phyloP scores from a whole-genome alignment of 176 grass and related monocot genomes.

The Metroxylon sagu region DNA sequence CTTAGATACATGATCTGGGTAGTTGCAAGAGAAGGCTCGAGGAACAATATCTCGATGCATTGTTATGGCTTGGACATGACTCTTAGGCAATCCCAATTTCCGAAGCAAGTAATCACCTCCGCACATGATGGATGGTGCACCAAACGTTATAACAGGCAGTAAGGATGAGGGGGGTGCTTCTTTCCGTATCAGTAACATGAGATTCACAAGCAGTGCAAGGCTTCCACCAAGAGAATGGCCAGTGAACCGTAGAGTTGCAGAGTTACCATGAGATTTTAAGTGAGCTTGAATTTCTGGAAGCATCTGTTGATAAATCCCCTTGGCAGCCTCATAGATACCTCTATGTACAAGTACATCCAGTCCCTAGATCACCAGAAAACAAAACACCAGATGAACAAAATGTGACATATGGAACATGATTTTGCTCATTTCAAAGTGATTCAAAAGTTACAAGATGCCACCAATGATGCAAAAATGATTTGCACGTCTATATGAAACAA shows the following conservation, averaged over 20 bases:
- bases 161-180: conserved; percentile 37
- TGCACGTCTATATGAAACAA: too few species aligned
- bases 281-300: conserved; percentile 68
- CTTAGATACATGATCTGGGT: conserved; percentile 73
- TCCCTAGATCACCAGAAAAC: conserved; percentile 24
- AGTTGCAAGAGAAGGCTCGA: conserved; percentile 83
- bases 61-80: conserved; percentile 65
- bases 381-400: background rate
- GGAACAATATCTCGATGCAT: conserved; percentile 94
- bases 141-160: conserved; percentile 79
- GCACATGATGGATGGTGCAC: conserved; percentile 88
- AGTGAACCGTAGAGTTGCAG: conserved; percentile 53
- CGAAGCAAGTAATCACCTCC: conserved; percentile 72
- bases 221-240: conserved; percentile 94
- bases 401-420: too few species aligned
- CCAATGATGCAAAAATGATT: too few species aligned
- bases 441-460: too few species aligned
- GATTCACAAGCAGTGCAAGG: conserved; percentile 66
- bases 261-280: conserved; percentile 26
- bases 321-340: conserved; percentile 90
- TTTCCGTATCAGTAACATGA: conserved; percentile 70
- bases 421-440: too few species aligned
- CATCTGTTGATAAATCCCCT: conserved; percentile 87
- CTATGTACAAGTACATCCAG: conserved; percentile 75
- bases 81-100: conserved; percentile 52